Evolutionary conservation across 2,329 filamentous ascomycete species (phyloP).

Genomic region (Arachnopeziza araneosa): DNA sequence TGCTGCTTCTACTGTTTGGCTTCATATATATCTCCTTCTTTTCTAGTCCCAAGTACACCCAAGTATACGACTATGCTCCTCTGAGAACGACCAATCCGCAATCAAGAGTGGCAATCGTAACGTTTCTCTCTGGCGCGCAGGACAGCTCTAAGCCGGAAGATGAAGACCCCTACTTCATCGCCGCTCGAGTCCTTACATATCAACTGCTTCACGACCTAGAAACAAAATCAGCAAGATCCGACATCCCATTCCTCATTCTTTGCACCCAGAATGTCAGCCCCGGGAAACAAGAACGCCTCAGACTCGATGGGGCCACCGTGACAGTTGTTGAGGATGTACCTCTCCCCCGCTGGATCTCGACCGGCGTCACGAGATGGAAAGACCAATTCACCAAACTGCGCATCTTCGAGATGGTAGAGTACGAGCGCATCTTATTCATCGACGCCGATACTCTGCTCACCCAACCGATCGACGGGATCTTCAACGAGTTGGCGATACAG

Average conservation of each 20-base stretch:
- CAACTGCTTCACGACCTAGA: slow-evolving; percentile 36
- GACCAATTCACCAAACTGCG: slow-evolving; percentile 40
- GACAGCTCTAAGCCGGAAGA: slow-evolving; percentile 10
- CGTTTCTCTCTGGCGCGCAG: slow-evolving; percentile 33
- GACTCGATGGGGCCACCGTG: slow-evolving; percentile 36
- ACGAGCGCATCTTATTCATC: slow-evolving; percentile 37
- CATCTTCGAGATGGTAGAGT: slow-evolving; percentile 37
- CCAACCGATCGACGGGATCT: slow-evolving; percentile 34
- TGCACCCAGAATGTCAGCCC: slow-evolving; percentile 30
- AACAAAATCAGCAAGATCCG: slow-evolving; percentile 29
- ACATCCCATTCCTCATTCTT: slow-evolving; percentile 36
- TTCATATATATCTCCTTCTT: background rate
- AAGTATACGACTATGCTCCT: background rate
- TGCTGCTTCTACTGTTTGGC: background rate
- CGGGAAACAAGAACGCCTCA: slow-evolving; percentile 31
- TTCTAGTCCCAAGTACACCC: background rate
- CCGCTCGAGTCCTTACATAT: slow-evolving; percentile 35
- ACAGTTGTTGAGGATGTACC: slow-evolving; percentile 33
- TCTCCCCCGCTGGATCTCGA: slow-evolving; percentile 32
- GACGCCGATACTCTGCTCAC: slow-evolving; percentile 39
- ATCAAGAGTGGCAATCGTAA: slow-evolving; percentile 30
- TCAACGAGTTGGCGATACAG: slow-evolving; percentile 28
- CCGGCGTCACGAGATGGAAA: slow-evolving; percentile 35
- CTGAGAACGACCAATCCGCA: background rate
- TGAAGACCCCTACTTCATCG: slow-evolving; percentile 36